These are phyloP conservation scores for Oldenlandia corymbosa DNA, from an alignment of 257 asterid genomes.

Conservation along the genomic window DNA sequence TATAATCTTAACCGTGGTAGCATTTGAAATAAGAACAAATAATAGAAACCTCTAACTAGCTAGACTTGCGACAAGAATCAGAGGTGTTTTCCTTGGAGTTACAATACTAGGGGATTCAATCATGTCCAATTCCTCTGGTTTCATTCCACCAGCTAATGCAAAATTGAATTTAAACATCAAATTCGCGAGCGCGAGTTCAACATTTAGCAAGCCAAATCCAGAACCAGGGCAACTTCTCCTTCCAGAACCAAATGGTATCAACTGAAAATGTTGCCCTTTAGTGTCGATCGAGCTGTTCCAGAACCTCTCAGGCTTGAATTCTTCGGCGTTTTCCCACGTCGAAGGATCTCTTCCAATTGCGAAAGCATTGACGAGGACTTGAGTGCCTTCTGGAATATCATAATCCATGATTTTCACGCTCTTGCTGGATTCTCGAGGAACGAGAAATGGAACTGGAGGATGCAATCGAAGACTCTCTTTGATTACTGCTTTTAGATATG, in stretches of 20 bases:
- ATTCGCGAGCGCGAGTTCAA: constrained; percentile 2
- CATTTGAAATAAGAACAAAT: no score
- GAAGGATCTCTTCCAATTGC: constrained; percentile 4
- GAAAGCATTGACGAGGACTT: not conserved
- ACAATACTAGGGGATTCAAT: not conserved
- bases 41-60: not conserved
- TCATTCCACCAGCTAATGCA: not conserved
- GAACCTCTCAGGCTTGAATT: not conserved
- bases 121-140: not conserved
- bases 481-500: not conserved
- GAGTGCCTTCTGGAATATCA: not conserved
- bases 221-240: constrained; percentile 1
- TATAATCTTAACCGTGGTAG: no score
- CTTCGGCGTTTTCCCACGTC: not conserved
- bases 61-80: constrained; percentile 1
- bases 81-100: not conserved
- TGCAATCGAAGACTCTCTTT: not conserved
- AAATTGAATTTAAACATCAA: not conserved
- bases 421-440: constrained; percentile 4
- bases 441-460: constrained; percentile 3
- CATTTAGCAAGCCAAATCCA: not conserved
- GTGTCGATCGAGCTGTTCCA: not conserved
- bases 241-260: constrained; percentile 2
- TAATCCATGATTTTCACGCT: not conserved
- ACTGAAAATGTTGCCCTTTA: constrained; percentile 6